A percentile compares a stretch with the other conserved stretches of the same genome.
Evolutionary conservation across 208 protist species (phyloP).

Genomic region (Vickermania ingenoplastis): DNA sequence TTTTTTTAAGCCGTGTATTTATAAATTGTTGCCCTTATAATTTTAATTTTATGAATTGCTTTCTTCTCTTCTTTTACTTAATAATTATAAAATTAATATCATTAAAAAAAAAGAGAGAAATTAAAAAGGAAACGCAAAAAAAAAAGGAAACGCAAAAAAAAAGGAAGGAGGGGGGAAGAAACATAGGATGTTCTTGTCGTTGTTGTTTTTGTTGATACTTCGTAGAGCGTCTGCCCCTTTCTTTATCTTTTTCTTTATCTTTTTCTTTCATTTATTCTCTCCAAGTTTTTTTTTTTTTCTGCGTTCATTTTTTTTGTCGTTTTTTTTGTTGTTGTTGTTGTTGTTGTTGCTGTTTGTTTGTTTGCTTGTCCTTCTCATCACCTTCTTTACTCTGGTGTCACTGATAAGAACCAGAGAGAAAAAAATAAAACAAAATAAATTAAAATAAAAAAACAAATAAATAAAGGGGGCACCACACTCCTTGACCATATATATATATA

Average conservation of each 20-base stretch:
- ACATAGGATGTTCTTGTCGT: not conserved
- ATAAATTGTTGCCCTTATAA: no score
- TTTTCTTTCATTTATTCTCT: not conserved
- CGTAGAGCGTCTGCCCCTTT: no score
- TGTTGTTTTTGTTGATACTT: not conserved
- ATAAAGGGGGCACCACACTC: not conserved
- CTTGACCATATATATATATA: not conserved
- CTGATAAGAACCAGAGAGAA: not conserved
- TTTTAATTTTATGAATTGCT: no score
- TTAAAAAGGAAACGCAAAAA: constrained; percentile 8
- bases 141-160: constrained; percentile 13
- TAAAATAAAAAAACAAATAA: constrained; percentile 3
- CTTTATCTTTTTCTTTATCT: constrained; percentile 5
- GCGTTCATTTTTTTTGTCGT: constrained; percentile 1
- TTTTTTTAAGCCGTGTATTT: no score
- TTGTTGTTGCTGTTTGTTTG: constrained; percentile 6
- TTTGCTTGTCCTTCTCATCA: constrained; percentile 3
- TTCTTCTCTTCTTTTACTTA: no score
- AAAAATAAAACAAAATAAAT: constrained; percentile 3
- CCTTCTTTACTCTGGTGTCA: not conserved
- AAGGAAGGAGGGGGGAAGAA: constrained; percentile 2
- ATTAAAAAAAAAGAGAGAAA: no score
- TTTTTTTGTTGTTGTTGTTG: constrained; percentile 7
- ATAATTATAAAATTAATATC: no score
- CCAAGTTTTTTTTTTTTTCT: not conserved